phyloP scores from a whole-genome alignment of 176 grass and related monocot genomes.

The Eleusine coracana region DNA sequence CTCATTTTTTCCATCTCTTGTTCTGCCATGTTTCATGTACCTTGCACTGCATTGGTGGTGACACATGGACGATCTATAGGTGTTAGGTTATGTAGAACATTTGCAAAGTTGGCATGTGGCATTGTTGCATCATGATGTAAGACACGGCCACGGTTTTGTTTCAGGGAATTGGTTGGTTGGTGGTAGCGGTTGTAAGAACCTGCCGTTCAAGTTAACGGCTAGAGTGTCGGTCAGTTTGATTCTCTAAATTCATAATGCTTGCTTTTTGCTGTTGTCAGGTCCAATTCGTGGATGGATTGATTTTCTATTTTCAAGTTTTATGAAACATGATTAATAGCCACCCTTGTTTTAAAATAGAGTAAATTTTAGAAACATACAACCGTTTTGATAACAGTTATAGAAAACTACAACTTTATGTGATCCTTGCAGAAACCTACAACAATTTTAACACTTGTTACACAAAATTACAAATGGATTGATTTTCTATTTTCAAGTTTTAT shows the following conservation, averaged over 20 bases:
- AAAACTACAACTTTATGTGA: too few species aligned
- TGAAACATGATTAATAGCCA: not conserved
- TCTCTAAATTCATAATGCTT: not conserved
- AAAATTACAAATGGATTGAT: not conserved
- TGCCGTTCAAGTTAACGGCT: slow-evolving; percentile 39
- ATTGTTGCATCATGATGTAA: slow-evolving; percentile 19
- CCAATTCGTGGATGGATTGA: not conserved
- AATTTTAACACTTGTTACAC: too few species aligned
- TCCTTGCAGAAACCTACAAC: too few species aligned
- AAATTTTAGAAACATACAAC: too few species aligned
- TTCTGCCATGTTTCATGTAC: slow-evolving; percentile 35
- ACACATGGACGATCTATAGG: slow-evolving; percentile 13
- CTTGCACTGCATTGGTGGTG: slow-evolving; percentile 38
- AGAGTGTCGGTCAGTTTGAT: slow-evolving; percentile 29
- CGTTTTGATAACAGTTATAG: too few species aligned
- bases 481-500: not conserved
- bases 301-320: not conserved
- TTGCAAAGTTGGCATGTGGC: not conserved
- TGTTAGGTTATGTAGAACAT: slow-evolving; percentile 33
- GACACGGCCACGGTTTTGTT: slow-evolving; percentile 46
- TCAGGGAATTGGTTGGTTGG: slow-evolving; percentile 3
- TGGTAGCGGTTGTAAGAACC: slow-evolving; percentile 26
- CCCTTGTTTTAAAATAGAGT: not conserved
- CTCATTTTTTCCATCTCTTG: slow-evolving; percentile 8
- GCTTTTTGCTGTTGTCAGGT: not conserved